Evolutionary conservation across 2,329 filamentous ascomycete species (phyloP), one percentile per base, ranked within the genome.

Genomic region (Penicillium expansum): DNA sequence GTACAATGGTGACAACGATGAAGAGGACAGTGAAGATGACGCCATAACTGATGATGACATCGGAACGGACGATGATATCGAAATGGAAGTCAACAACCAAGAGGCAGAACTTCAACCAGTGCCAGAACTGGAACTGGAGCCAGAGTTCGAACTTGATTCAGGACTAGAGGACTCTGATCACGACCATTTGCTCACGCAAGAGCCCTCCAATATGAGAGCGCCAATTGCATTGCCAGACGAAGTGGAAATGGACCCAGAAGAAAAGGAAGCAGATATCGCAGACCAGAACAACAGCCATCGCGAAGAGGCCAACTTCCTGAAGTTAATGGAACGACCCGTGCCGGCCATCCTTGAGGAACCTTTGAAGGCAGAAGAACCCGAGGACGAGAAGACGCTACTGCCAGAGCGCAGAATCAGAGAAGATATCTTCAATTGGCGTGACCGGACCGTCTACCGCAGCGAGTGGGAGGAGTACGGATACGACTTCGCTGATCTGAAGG

Each of bases 391-490:
- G 30, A 67, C 62, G 51, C 67, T 69, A 52, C 52, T 55, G 20
- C 61, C 61, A 35, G 67, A 70, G 57, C 73, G 69, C 63, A 74
- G 71, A 66, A 62, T 62, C 52, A 63, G 61, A 52, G 62, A 74
- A 44, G 74, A 79, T 11, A 53, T 75, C 10, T 64, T 71, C n/a
- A 70, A 79, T 48, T 85, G 83, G 83, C 76, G 79, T 49, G 72
- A 73, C 27, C 72, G 69, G 48, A 71, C 75, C 1, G 65, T 79
- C 2, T 82, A 80, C 50, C 75, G 72, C 44, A 73, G 76, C 18
- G 74, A 79, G 32, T 85, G 83, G 82, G 82, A 84, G 62, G 69
- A 70, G n/a, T 73, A 71, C 54, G 71, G 71, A 1, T 60, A 65
- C 35, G 67, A 67, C 8, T 55, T 64, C 2, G 48, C 65, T 11